A percentile compares a stretch with the other conserved stretches of the same genome.
These are phyloP conservation scores for Zygotorulaspora florentina DNA, from an alignment of 805 yeast genomes.

Conservation along the genomic window DNA sequence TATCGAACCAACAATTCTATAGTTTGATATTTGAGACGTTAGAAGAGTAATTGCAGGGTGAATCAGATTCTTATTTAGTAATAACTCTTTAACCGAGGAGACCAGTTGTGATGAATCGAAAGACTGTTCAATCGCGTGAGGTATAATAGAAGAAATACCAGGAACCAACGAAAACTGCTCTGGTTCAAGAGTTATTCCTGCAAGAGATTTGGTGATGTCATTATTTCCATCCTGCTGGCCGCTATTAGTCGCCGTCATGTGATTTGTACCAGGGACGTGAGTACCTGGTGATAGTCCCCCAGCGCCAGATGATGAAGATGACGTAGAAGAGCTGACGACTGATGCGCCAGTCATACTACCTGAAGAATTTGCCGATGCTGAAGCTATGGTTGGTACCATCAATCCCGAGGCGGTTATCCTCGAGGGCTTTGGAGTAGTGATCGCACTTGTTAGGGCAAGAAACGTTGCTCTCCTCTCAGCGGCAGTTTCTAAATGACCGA, in stretches of 20 bases:
- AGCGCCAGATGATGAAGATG: conserved; percentile 2
- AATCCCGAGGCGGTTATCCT: conserved; percentile 36
- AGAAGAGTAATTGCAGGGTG: conserved; percentile 82
- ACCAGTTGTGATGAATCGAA: conserved; percentile 28
- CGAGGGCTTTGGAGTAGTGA: conserved; percentile 31
- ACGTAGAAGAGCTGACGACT: conserved; percentile 5
- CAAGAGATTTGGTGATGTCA: conserved; percentile 27
- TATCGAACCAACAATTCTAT: conserved; percentile 84
- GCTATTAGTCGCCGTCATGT: conserved; percentile 5
- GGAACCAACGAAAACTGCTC: conserved; percentile 36
- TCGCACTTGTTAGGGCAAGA: conserved; percentile 34
- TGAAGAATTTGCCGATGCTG: conserved; percentile 24
- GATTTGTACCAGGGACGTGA: conserved; percentile 3
- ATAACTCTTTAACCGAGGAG: conserved; percentile 32
- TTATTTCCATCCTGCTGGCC: conserved; percentile 16
- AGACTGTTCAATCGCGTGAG: conserved; percentile 40
- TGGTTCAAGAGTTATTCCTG: conserved; percentile 25
- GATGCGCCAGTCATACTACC: conserved; percentile 18
- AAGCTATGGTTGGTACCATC: conserved; percentile 32
- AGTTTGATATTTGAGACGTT: conserved; percentile 76
- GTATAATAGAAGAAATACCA: conserved; percentile 38
- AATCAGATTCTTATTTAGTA: conserved; percentile 47
- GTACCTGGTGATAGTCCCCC: neutral
- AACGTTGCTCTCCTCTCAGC: conserved; percentile 57
- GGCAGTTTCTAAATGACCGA: conserved; percentile 75